Evolutionary conservation across 345 rosid genomes (phyloP).

Genomic region (Syzygium jambos): DNA sequence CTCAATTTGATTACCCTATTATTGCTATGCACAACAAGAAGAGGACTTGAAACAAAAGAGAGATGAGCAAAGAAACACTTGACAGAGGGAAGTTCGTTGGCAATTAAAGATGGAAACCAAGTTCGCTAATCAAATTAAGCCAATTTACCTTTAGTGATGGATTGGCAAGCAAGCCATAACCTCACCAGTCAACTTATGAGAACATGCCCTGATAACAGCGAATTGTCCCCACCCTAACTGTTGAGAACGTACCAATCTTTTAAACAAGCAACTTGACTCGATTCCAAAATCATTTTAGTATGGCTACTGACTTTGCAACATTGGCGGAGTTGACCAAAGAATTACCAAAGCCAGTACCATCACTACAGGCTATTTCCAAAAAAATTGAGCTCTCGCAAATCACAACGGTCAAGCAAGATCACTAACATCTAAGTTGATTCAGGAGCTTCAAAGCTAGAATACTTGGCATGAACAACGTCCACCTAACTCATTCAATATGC

Average conservation of each 20-base stretch:
- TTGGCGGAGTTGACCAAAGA: constrained; percentile 21
- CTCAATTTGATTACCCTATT: not conserved
- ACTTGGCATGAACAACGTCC: not conserved
- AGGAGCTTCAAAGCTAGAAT: not conserved
- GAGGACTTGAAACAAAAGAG: not conserved
- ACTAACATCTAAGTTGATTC: not conserved
- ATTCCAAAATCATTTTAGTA: constrained; percentile 20
- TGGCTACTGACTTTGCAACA: constrained; percentile 42
- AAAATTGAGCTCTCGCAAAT: not conserved
- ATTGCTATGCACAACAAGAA: not conserved
- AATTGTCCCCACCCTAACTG: constrained; percentile 4
- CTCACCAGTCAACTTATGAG: too few relatives aligned
- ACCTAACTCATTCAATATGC: not conserved
- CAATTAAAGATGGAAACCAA: not conserved
- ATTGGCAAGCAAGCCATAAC: not conserved
- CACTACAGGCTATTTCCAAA: constrained; percentile 26
- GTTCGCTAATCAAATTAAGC: not conserved
- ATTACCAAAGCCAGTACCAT: constrained; percentile 4
- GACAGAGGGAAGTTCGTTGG: not conserved
- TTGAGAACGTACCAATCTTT: constrained; percentile 3
- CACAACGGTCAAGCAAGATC: not conserved
- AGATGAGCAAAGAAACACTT: fast-evolving
- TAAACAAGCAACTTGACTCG: constrained; percentile 17
- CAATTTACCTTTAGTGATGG: not conserved
- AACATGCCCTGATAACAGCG: constrained; percentile 16